Base-by-base conservation (phyloP, 352 stramenopile species). In the Labyrinthula sp. region DNA sequence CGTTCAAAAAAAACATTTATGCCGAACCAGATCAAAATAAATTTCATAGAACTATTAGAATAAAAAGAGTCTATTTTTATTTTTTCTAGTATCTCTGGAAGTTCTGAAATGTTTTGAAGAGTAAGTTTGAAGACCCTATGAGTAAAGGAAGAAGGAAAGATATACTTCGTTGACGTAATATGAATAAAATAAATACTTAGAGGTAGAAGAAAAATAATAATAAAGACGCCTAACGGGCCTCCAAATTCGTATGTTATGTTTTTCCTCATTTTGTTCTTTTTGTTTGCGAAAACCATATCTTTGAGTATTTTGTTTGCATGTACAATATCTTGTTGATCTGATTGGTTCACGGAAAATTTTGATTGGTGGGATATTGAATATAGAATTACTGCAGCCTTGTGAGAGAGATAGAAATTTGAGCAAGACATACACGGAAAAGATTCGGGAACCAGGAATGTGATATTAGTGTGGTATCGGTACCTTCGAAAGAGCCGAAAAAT, bases 181-280 rank as follows among this genome's bases (percentile, higher is more conserved):
- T 25, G 41, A 14, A 65, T 30, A 12, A 47, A 63, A 1, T 56
- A 2, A 29, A 65, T 43, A 1, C 82, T 49, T 0, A 77, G 15
- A n/a, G 76, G 75, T 24, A 89, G 63, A n/a, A 49, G 45, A 0
- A 77, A 5, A 30, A 72, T 73, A 20, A 65, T 84, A 6, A 56
- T 38, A 22, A 67, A 40, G 9, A 72, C 50, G 17, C 68, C 77
- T 30, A 73, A 40, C 1, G 77, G 76, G 8, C 77, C 77, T 38
- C 75, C 77, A 56, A 89, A 89, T 62, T 89, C 77, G 40, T 75
- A 83, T 20, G 68, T 15, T 15, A 33, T 15, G 12, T 33, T 12
- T 15, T 18, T 52, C 30, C 7, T 49, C 41, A 9, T 47, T 45
- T 10, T n/a, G n/a, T n/a, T n/a, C n/a, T n/a, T n/a, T n/a, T n/a